These are phyloP conservation scores for Candida gigantensis DNA, from an alignment of 1,139 yeast species.

Conservation along the genomic window DNA sequence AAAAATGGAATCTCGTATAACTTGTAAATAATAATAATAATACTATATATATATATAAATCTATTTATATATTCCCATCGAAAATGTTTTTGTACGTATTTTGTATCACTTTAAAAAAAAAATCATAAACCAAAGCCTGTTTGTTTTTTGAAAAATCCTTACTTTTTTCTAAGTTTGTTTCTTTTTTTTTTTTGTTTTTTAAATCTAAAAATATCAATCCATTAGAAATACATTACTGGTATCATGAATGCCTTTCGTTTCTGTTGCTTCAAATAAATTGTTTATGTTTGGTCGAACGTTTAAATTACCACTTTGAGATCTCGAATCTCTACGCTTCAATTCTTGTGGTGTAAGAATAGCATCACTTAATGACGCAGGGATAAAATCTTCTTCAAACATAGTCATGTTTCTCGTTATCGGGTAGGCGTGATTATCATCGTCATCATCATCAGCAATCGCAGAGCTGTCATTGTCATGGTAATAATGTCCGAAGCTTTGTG, in stretches of 20 bases:
- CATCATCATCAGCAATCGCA: slow-evolving; percentile 45
- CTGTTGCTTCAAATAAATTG: slow-evolving; percentile 5
- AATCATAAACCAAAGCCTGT: no score
- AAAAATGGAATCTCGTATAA: neutral
- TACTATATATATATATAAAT: slow-evolving; percentile 5
- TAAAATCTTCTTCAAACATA: slow-evolving; percentile 66
- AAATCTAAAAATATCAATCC: no score
- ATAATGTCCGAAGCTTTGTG: slow-evolving; percentile 7
- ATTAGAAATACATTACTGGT: slow-evolving; percentile 35
- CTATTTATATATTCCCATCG: slow-evolving; percentile 1
- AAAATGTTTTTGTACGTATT: no score
- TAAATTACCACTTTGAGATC: slow-evolving; percentile 52
- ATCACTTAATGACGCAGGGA: slow-evolving; percentile 74
- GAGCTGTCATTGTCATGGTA: slow-evolving; percentile 37
- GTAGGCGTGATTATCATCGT: slow-evolving; percentile 40
- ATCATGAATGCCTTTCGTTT: slow-evolving; percentile 9
- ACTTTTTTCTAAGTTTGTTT: slow-evolving; percentile 3
- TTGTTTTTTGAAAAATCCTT: neutral
- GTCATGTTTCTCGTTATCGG: slow-evolving; percentile 17
- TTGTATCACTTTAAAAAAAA: slow-evolving; percentile 1
- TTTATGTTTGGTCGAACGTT: slow-evolving; percentile 36
- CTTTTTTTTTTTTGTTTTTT: slow-evolving; percentile 2
- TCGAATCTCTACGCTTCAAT: slow-evolving; percentile 61
- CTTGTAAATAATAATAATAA: slow-evolving; percentile 1
- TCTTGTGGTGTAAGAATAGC: slow-evolving; percentile 77